phyloP scores from a whole-genome alignment of 495 filamentous ascomycete species.

The Aspergillus conjunctus region DNA sequence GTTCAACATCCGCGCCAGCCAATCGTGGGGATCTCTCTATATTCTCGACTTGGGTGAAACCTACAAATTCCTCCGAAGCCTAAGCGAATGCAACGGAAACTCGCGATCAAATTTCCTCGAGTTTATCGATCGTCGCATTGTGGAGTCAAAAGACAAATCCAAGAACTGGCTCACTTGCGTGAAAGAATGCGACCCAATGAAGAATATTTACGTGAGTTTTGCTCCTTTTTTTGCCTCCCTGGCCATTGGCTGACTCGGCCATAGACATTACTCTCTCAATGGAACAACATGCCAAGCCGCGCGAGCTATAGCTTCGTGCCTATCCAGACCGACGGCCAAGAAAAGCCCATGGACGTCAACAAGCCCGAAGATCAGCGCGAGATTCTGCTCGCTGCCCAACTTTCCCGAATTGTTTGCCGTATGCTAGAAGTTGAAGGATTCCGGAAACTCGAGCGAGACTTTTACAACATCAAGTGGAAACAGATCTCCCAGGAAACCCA shows the following conservation, averaged over 20 bases:
- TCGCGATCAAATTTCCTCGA: conserved; percentile 49
- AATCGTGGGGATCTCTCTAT: conserved; percentile 49
- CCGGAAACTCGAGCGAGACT: conserved; percentile 50
- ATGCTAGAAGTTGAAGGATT: conserved; percentile 56
- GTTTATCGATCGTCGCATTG: conserved; percentile 50
- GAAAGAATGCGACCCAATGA: conserved; percentile 49
- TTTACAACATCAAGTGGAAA: conserved; percentile 56
- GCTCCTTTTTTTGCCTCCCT: background rate
- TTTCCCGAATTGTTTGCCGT: conserved; percentile 52
- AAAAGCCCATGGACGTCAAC: conserved; percentile 47
- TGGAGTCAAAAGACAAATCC: conserved; percentile 52
- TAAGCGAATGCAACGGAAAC: conserved; percentile 52
- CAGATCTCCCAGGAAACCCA: conserved; percentile 50
- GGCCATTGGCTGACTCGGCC: conserved; percentile 12
- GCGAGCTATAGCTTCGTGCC: conserved; percentile 49
- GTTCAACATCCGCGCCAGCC: conserved; percentile 53
- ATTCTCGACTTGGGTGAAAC: conserved; percentile 47
- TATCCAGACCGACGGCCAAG: conserved; percentile 34
- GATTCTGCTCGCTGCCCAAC: conserved; percentile 50
- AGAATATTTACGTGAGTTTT: conserved; percentile 44
- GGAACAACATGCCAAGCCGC: conserved; percentile 57
- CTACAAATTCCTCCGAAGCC: conserved; percentile 46
- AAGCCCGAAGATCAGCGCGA: conserved; percentile 43
- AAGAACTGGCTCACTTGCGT: conserved; percentile 53
- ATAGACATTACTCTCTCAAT: conserved; percentile 48